Percentiles rank a stretch among this genome's conserved stretches.
Conservation (phyloP, 495 filamentous ascomycete species). For the Penicillium simplicissimum region DNA sequence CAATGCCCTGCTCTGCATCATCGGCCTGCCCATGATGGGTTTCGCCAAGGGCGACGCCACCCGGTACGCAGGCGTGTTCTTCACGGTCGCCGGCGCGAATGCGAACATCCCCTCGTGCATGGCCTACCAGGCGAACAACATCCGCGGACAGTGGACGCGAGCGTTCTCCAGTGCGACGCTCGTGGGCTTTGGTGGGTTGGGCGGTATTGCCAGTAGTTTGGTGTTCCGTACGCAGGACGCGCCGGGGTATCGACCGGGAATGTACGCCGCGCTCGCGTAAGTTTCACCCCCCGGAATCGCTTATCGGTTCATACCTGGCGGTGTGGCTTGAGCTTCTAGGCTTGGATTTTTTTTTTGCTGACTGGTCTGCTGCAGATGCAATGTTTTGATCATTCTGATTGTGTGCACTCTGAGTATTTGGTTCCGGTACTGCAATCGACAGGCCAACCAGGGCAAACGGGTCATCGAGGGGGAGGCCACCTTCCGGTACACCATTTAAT, state of each 20-base stretch:
- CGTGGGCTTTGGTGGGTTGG: constrained; percentile 56
- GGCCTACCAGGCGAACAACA: constrained; percentile 67
- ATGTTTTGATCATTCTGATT: constrained; percentile 44
- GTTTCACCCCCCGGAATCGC: constrained; percentile 5
- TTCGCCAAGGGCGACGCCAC: constrained; percentile 50
- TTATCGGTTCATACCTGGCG: background rate
- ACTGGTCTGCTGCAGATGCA: constrained; percentile 32
- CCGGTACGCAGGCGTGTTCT: constrained; percentile 66
- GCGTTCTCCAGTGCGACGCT: constrained; percentile 59
- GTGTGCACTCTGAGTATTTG: constrained; percentile 33
- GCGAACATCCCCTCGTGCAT: constrained; percentile 59
- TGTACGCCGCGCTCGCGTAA: constrained; percentile 49
- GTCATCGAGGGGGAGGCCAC: constrained; percentile 37
- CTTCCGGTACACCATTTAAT: constrained; percentile 44
- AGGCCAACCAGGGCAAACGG: constrained; percentile 39
- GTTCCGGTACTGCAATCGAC: constrained; percentile 38
- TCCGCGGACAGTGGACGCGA: constrained; percentile 67
- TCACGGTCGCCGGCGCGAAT: constrained; percentile 60
- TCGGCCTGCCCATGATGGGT: constrained; percentile 55
- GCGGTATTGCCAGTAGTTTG: constrained; percentile 58
- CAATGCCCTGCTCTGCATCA: constrained; percentile 53
- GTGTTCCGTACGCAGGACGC: constrained; percentile 60
- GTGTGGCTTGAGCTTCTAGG: background rate
- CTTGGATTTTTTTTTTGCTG: constrained; percentile 13
- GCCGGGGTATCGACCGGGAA: constrained; percentile 58